Percentiles rank a stretch among this genome's conserved stretches.
Evolutionary conservation across 2,329 filamentous ascomycete species (phyloP).

Genomic region (Fusarium annulatum): DNA sequence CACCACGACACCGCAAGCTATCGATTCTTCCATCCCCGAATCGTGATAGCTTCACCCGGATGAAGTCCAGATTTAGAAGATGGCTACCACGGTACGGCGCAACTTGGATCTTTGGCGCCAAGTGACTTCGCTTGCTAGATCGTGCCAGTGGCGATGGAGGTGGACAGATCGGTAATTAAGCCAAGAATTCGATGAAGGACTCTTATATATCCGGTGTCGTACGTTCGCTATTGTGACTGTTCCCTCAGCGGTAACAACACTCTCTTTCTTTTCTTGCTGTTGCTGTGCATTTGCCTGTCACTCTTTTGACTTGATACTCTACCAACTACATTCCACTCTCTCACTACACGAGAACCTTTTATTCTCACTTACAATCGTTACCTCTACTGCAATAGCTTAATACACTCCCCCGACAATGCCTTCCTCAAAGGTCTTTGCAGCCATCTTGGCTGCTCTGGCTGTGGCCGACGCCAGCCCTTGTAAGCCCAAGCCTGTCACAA

Average conservation of each 20-base stretch:
- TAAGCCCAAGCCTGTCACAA: constrained; percentile 29
- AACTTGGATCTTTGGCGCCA: not conserved
- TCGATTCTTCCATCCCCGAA: constrained; percentile 29
- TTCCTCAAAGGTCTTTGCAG: constrained; percentile 36
- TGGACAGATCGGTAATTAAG: constrained; percentile 15
- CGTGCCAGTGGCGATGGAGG: constrained; percentile 4
- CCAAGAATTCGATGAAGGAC: not conserved
- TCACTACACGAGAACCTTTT: constrained; percentile 4
- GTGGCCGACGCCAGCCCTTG: constrained; percentile 28
- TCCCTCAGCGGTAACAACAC: constrained; percentile 26
- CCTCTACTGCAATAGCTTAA: constrained; percentile 5
- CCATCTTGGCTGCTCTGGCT: constrained; percentile 33
- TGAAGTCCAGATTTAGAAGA: constrained; percentile 14
- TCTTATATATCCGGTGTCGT: constrained; percentile 20
- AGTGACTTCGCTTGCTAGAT: not conserved
- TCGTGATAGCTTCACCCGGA: constrained; percentile 24
- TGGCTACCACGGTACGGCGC: not conserved
- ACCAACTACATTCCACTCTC: constrained; percentile 22
- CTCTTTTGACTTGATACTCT: constrained; percentile 26
- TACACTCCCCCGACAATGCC: constrained; percentile 15
- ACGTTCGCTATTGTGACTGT: not conserved
- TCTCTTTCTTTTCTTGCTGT: constrained; percentile 25
- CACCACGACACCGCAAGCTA: constrained; percentile 27
- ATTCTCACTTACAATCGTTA: constrained; percentile 25
- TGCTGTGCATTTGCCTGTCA: constrained; percentile 25